Evolutionary conservation across 2,329 filamentous ascomycete genomes (phyloP).

Genomic region (Zarea fungicola): DNA sequence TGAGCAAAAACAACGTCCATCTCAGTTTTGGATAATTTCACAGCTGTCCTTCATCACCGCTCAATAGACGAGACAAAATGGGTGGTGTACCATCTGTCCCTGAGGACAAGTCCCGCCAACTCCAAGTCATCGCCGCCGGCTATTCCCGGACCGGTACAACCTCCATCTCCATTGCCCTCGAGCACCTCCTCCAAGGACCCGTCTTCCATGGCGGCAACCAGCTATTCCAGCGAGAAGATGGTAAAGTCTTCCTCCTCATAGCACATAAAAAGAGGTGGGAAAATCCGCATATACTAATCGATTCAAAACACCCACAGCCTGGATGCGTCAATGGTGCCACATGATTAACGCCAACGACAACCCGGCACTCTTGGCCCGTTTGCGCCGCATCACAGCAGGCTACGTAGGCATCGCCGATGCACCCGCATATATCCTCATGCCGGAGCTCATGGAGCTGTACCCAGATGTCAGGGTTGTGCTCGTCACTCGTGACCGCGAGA

Average conservation of each 20-base stretch:
- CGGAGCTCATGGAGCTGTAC: slow-evolving; percentile 42
- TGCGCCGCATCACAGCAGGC: slow-evolving; percentile 33
- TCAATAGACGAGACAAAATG: too few species aligned
- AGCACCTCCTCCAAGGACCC: slow-evolving; percentile 42
- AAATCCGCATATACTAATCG: background rate
- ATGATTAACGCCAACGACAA: slow-evolving; percentile 21
- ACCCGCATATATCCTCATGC: slow-evolving; percentile 36
- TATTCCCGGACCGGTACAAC: slow-evolving; percentile 45
- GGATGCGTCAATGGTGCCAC: slow-evolving; percentile 5
- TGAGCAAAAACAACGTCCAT: too few species aligned
- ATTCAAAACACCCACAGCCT: background rate
- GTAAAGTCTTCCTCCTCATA: slow-evolving; percentile 18
- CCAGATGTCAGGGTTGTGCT: slow-evolving; percentile 44
- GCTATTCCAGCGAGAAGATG: slow-evolving; percentile 29
- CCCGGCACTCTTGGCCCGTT: slow-evolving; percentile 23
- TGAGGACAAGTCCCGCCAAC: slow-evolving; percentile 23
- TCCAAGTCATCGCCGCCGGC: slow-evolving; percentile 39
- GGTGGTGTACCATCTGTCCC: slow-evolving; percentile 27
- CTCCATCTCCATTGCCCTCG: slow-evolving; percentile 43
- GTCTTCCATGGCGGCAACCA: slow-evolving; percentile 44
- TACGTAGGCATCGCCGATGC: slow-evolving; percentile 43
- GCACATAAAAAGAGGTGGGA: background rate
- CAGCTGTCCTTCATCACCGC: too few species aligned
- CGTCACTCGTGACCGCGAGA: slow-evolving; percentile 30
- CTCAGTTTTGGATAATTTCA: too few species aligned